Evolutionary conservation across 2,329 filamentous ascomycete genomes (phyloP).

Genomic region (Ceratocystis eucalypticola): DNA sequence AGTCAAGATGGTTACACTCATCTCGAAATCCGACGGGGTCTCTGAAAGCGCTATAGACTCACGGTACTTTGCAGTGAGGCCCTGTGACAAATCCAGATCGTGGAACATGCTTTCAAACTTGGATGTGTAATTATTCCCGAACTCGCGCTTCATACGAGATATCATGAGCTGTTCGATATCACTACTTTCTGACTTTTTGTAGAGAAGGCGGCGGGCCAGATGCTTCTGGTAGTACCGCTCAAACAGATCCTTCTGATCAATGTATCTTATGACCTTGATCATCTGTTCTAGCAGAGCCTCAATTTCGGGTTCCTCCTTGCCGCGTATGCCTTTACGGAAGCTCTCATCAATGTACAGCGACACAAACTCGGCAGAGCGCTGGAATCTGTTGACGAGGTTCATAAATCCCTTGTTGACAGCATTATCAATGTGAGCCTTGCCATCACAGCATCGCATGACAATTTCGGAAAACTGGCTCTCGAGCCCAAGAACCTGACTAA

Average conservation of each 20-base stretch:
- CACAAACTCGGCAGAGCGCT: slow-evolving; percentile 75
- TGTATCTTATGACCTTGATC: slow-evolving; percentile 72
- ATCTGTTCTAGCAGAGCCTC: slow-evolving; percentile 78
- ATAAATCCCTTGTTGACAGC: slow-evolving; percentile 76
- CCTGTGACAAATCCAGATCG: slow-evolving; percentile 79
- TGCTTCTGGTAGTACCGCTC: slow-evolving; percentile 98
- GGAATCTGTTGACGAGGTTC: slow-evolving; percentile 87
- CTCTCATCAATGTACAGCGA: slow-evolving; percentile 96
- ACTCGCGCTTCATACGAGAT: slow-evolving; percentile 88
- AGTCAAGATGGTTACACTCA: slow-evolving; percentile 74
- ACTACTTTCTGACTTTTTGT: slow-evolving; percentile 77
- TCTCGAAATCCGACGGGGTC: slow-evolving; percentile 44
- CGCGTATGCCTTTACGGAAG: slow-evolving; percentile 83
- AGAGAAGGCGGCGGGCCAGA: slow-evolving; percentile 71
- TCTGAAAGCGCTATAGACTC: slow-evolving; percentile 29
- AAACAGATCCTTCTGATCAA: slow-evolving; percentile 86
- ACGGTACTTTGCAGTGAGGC: slow-evolving; percentile 60
- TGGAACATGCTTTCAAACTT: slow-evolving; percentile 98
- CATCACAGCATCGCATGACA: slow-evolving; percentile 57
- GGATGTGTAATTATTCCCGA: slow-evolving; percentile 83
- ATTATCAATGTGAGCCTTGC: slow-evolving; percentile 65
- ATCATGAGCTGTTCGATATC: slow-evolving; percentile 95
- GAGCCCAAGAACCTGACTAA: slow-evolving; percentile 72
- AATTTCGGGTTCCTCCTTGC: slow-evolving; percentile 77
- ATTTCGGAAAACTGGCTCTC: slow-evolving; percentile 85